Evolutionary conservation across 306 rosid species (phyloP).

Genomic region (Rosa persica): DNA sequence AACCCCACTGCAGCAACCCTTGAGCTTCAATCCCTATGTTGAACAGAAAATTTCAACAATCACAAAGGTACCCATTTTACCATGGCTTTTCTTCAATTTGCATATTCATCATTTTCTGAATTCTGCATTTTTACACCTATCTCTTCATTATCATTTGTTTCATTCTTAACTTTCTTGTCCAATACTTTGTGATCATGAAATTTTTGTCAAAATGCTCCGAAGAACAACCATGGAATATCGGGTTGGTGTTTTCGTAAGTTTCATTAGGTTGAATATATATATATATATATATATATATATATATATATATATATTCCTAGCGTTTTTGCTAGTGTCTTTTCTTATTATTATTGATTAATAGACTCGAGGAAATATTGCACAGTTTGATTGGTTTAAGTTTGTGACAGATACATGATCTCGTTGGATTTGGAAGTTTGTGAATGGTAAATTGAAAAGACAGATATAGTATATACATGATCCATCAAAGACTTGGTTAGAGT

Average conservation of each 20-base stretch:
- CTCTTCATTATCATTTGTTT: background rate
- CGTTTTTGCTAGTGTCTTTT: background rate
- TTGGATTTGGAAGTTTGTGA: conserved; percentile 2
- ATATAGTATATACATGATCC: background rate
- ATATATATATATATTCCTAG: background rate
- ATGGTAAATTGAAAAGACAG: background rate
- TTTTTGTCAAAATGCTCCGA: background rate
- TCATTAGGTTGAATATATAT: background rate
- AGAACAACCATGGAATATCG: background rate
- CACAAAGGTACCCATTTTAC: conserved; percentile 41
- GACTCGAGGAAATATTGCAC: conserved; percentile 22
- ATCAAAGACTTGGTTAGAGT: conserved; percentile 10
- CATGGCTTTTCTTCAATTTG: background rate
- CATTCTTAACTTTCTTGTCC: background rate
- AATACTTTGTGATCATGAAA: background rate
- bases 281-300: background rate
- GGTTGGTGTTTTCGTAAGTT: background rate
- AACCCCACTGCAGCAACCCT: conserved; percentile 20
- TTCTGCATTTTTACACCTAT: background rate
- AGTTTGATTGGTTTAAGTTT: conserved; percentile 10
- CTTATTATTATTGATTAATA: background rate
- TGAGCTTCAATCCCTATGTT: conserved; percentile 23
- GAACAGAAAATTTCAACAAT: conserved; percentile 5
- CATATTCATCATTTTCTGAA: background rate
- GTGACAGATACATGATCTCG: background rate